Evolutionary conservation across 75 land plant genomes (phyloP), one percentile per base, ranked within the genome.

Genomic region (Picea glauca): DNA sequence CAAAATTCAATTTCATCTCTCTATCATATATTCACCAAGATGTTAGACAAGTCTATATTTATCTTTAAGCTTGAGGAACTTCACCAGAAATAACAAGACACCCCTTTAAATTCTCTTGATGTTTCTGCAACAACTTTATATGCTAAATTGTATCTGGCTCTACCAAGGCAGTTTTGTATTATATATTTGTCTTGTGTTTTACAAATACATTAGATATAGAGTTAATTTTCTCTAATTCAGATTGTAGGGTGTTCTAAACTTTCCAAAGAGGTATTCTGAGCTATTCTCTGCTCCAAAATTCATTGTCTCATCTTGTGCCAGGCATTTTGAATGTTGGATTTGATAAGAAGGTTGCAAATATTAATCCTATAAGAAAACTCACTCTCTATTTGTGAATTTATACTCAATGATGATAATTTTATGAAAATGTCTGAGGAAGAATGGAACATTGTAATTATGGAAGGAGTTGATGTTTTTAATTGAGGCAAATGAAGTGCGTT

Each of bases 261-360:
- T 59, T 76, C 78, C 77, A 78, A 82, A 78, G 70, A 80, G 73
- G 5, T 56, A 81, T 78, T 8, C 0, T 32, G 82, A 78, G 23
- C 79, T 40, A 4, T 13, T 64, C 17, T 64, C 84, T 63, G 63
- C 35, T 78, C 86, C 91, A 65, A 93, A 91, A 83, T 84, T 93
- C 23, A 13, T 78, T 54, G 72, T 93, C 54, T 91, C 93, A 78
- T 87, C 92, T 5, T 59, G 81, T 63, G 85, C 83, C 0, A 78
- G 76, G 2, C 74, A 81, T 81, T 40, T 91, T 76, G 86, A 65
- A 60, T 84, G 35, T 67, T 91, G 58, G 90, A 91, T 78, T 12
- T 81, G 58, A 67, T 15, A 63, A 87, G 90, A 84, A 58, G 58
- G 35, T 75, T 90, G 13, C 38, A 57, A 26, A 61, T 89, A 26